Evolutionary conservation across 2,329 filamentous ascomycete species (phyloP).

Genomic region (Zalaria sp.): DNA sequence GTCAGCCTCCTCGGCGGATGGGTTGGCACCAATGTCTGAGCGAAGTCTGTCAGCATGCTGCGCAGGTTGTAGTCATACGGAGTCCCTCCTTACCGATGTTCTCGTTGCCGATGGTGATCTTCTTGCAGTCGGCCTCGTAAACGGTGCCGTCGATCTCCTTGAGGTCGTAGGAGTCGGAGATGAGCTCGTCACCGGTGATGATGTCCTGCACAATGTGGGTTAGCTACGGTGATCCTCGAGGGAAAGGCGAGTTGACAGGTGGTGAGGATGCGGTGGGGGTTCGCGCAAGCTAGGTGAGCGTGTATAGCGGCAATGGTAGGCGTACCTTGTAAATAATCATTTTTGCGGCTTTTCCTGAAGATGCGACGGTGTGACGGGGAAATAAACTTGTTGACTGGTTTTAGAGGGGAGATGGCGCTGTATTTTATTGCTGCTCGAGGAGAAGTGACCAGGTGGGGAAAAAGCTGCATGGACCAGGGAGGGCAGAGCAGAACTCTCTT

Average conservation of each 20-base stretch:
- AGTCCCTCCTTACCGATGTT: slow-evolving; percentile 43
- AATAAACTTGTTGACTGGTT: slow-evolving; percentile 4
- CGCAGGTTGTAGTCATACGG: not conserved
- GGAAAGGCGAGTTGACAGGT: not conserved
- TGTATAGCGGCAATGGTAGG: slow-evolving; percentile 4
- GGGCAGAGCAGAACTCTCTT: not conserved
- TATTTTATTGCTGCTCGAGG: slow-evolving; percentile 1
- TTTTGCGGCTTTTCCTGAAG: slow-evolving; percentile 16
- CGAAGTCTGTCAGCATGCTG: not conserved
- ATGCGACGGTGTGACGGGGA: too few species aligned
- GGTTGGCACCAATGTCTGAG: slow-evolving; percentile 82
- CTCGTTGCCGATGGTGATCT: slow-evolving; percentile 68
- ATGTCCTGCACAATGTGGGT: slow-evolving; percentile 51
- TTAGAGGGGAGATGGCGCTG: not conserved
- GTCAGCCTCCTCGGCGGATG: slow-evolving; percentile 70
- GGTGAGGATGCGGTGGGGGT: slow-evolving; percentile 2
- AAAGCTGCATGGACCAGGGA: slow-evolving; percentile 1
- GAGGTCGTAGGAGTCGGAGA: slow-evolving; percentile 86
- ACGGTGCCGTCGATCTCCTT: slow-evolving; percentile 66
- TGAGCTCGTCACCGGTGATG: slow-evolving; percentile 81
- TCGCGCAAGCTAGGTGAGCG: slow-evolving; percentile 4
- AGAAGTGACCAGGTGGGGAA: not conserved
- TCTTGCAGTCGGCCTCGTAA: slow-evolving; percentile 85
- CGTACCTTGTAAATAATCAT: slow-evolving; percentile 47
- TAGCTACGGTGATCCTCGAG: not conserved